Percentiles rank a stretch among this genome's conserved stretches.
Conservation (phyloP, 2,329 filamentous ascomycete species). For the Exophiala oligosperma region DNA sequence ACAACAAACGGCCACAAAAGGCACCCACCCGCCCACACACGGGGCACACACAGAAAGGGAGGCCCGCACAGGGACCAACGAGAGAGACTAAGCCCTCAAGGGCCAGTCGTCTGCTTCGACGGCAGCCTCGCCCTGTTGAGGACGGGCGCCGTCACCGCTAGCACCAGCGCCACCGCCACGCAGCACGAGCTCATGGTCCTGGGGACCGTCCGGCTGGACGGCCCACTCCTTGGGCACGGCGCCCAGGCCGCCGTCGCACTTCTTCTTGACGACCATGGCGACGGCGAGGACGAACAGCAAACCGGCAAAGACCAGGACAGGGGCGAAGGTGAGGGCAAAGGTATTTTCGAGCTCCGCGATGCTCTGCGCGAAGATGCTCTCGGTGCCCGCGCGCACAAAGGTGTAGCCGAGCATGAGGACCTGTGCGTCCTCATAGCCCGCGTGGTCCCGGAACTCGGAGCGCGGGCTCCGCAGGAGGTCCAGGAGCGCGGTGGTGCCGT, state of each 20-base stretch:
- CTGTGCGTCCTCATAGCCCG: slow-evolving; percentile 11
- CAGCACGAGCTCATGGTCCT: neutral
- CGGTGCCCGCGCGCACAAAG: slow-evolving; percentile 8
- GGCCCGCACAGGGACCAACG: no score
- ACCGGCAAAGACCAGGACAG: neutral
- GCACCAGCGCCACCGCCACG: no score
- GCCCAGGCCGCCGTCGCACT: neutral
- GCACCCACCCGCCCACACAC: no score
- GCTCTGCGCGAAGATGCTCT: slow-evolving; percentile 5
- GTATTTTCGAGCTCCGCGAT: slow-evolving; percentile 9
- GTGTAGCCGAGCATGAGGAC: slow-evolving; percentile 20
- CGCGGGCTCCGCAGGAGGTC: neutral
- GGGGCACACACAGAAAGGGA: no score
- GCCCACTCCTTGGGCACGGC: slow-evolving; percentile 8
- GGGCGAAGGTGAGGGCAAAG: slow-evolving; percentile 4
- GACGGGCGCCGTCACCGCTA: no score
- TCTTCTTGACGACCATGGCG: slow-evolving; percentile 7
- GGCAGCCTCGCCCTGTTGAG: neutral
- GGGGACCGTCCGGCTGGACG: neutral
- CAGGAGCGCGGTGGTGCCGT: slow-evolving; percentile 6
- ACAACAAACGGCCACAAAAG: no score
- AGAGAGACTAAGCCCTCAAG: neutral
- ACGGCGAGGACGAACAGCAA: neutral
- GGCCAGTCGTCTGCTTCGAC: neutral
- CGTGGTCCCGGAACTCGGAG: neutral